These are phyloP conservation scores for Juglanconis oblonga DNA, from an alignment of 2,329 filamentous ascomycete genomes.

Conservation along the genomic window DNA sequence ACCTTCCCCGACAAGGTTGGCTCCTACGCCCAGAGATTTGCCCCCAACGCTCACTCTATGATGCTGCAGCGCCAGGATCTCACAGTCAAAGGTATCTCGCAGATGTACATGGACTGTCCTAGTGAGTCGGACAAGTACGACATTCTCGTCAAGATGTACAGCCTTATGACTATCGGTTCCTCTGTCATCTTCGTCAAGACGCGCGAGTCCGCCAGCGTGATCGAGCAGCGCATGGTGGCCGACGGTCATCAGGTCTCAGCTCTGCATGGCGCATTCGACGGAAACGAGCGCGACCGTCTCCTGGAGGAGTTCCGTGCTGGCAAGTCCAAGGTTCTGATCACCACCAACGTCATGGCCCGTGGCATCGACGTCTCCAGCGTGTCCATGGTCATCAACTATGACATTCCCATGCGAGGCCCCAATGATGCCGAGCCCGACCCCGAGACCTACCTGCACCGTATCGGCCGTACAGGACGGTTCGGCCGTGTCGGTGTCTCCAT, in stretches of 20 bases:
- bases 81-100: constrained; percentile 94
- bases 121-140: constrained; percentile 81
- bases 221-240: constrained; percentile 78
- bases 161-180: constrained; percentile 91
- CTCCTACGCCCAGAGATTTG: constrained; percentile 78
- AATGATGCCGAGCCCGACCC: constrained; percentile 82
- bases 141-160: constrained; percentile 87
- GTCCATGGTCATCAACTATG: constrained; percentile 98
- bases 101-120: constrained; percentile 94
- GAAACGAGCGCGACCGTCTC: constrained; percentile 75
- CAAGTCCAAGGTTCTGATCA: constrained; percentile 91
- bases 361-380: constrained; percentile 91
- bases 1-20: constrained; percentile 87
- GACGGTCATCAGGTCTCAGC: constrained; percentile 92
- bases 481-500: constrained; percentile 95
- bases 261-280: constrained; percentile 85
- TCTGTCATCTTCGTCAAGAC: constrained; percentile 98
- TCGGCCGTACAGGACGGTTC: constrained; percentile 94
- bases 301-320: constrained; percentile 85
- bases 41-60: constrained; percentile 81
- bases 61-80: constrained; percentile 87
- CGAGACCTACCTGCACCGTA: constrained; percentile 96
- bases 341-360: constrained; percentile 92
- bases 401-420: constrained; percentile 71
- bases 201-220: constrained; percentile 78